Base-by-base conservation (phyloP, 768 basidiomycete genomes). In the Coprinellus aureogranulatus region DNA sequence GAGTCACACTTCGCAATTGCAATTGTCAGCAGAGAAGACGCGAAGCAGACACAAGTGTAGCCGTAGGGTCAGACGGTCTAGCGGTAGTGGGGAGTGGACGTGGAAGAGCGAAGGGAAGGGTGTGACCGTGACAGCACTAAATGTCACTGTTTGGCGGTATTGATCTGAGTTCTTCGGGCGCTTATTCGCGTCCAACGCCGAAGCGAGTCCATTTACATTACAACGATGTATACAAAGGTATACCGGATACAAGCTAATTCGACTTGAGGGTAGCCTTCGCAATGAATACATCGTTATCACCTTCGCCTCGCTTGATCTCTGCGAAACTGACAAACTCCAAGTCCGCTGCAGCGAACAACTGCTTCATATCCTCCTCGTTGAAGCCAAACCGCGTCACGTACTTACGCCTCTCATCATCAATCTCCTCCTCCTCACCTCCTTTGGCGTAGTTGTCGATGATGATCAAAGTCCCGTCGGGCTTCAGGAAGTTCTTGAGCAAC, bases 381-480 rank as follows among this genome's bases (percentile, higher is more conserved):
- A 90, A 79, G 0, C 88, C 89, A 25, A 26, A 34, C 11, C 31
- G 26, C n/a, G 42, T 20, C 23, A 53, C 45, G n/a, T 37, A 58
- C 22, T 22, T 11, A 10, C 53, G 53, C 14, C 44, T 39, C 39
- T 45, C 27, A 1, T 66, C 45, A 2, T 58, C 51, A 4, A 54
- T 26, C 2, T 52, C 44, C n/a, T 57, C 55, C 8, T 63, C 54
- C 1, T 6, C 8, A 34, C 34, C 34, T 14, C 54, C 60, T 11
- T 62, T 67, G 22, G 67, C 59, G 25, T 67, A 55, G 20, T 74
- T 68, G 61, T 90, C 90, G 3, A 77, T 69, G 16, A 90, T 80
- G 40, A 90, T 70, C 0, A 91, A 72, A 23, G 71, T 68, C 1
- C 86, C 89, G 1, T 82, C 79, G 0, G 85, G 84, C 58, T 84